Evolutionary conservation across 495 filamentous ascomycete species (phyloP).

Genomic region (Penicillium desertorum): DNA sequence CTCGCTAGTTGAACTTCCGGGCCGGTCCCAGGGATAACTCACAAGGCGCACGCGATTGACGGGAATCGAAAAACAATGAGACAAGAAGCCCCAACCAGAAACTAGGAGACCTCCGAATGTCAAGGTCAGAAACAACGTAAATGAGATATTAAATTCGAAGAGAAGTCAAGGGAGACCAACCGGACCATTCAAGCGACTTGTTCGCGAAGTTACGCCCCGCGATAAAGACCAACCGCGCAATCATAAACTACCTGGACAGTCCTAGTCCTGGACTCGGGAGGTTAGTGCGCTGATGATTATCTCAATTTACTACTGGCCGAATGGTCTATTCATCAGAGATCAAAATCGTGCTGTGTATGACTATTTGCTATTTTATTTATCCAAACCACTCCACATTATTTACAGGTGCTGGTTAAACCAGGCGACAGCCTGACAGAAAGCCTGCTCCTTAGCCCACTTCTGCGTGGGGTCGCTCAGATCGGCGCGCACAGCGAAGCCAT

Average conservation of each 20-base stretch:
- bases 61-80: background rate
- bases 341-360: background rate
- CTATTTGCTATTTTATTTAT: background rate
- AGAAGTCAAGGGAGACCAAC: background rate
- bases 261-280: too few relatives aligned
- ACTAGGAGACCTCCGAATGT: background rate
- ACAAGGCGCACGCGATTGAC: conserved; percentile 25
- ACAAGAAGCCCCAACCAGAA: background rate
- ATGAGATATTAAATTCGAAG: background rate
- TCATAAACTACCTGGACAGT: background rate
- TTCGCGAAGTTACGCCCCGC: conserved; percentile 5
- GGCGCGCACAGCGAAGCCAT: conserved; percentile 77
- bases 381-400: conserved; percentile 10
- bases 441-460: conserved; percentile 83
- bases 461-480: conserved; percentile 59
- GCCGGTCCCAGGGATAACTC: conserved; percentile 28
- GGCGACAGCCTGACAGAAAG: conserved; percentile 72
- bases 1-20: background rate
- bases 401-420: conserved; percentile 72
- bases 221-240: conserved; percentile 4
- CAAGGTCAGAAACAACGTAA: background rate
- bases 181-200: conserved; percentile 1
- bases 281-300: background rate
- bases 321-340: background rate
- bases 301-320: background rate